Percentiles rank a stretch among this genome's conserved stretches.
Conservation (phyloP, 108 stramenopile genomes). For the Cyclotella distinguenda region DNA sequence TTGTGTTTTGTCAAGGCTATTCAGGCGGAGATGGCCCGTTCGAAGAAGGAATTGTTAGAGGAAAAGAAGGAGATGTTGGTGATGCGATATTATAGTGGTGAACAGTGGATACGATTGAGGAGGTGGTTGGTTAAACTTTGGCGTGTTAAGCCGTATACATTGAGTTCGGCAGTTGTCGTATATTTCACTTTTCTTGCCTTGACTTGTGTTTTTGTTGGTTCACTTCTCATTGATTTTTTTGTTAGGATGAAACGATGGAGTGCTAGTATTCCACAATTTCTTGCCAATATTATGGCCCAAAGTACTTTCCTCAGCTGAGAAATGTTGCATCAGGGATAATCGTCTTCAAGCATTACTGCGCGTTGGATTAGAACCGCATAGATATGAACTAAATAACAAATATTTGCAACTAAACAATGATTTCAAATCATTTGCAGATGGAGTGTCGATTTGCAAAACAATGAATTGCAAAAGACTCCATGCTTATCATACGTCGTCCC, state of each 20-base stretch:
- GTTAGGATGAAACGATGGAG: not conserved
- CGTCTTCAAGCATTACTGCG: too few species aligned
- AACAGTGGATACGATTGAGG: constrained; percentile 11
- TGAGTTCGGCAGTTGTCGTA: constrained; percentile 20
- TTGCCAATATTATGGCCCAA: too few species aligned
- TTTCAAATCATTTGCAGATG: too few species aligned
- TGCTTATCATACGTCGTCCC: too few species aligned
- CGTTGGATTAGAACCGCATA: too few species aligned
- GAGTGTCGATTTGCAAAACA: too few species aligned
- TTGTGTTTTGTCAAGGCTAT: constrained; percentile 34
- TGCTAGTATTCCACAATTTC: too few species aligned
- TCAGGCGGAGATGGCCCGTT: constrained; percentile 9
- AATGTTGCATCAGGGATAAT: too few species aligned
- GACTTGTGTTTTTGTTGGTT: constrained; percentile 27
- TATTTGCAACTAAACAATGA: too few species aligned
- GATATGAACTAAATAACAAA: too few species aligned
- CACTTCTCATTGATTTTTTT: not conserved
- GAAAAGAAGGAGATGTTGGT: constrained; percentile 7
- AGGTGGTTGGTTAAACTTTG: constrained; percentile 11
- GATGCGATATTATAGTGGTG: constrained; percentile 22
- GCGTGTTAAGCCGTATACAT: constrained; percentile 26
- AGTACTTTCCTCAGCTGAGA: too few species aligned
- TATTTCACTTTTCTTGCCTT: constrained; percentile 16
- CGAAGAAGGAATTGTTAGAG: constrained; percentile 3
- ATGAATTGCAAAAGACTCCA: too few species aligned